These are phyloP conservation scores for Mortierella sp. DNA, from an alignment of 371 early-diverging fungal species.

Conservation along the genomic window DNA sequence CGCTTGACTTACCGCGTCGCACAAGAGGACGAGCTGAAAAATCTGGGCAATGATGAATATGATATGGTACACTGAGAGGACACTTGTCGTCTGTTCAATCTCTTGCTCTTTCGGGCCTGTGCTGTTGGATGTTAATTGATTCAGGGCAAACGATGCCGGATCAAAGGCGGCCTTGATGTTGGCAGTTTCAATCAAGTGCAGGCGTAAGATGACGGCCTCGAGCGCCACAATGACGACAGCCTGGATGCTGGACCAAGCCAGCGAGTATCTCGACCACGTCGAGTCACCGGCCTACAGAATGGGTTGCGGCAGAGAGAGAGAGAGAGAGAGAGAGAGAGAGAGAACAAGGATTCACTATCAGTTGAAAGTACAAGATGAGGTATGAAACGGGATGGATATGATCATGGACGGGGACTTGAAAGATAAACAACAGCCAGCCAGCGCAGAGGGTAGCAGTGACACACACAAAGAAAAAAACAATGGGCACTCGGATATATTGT, in stretches of 20 bases:
- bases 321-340: background rate
- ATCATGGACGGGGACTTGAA: no score
- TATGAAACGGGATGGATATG: background rate
- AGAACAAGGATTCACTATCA: background rate
- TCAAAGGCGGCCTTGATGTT: constrained; percentile 31
- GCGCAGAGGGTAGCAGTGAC: background rate
- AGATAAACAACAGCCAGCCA: background rate
- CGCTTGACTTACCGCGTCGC: constrained; percentile 58
- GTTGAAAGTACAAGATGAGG: background rate
- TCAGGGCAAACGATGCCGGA: background rate
- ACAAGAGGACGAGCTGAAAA: constrained; percentile 60
- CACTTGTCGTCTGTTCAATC: constrained; percentile 32
- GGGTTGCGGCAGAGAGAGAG: background rate
- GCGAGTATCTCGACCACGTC: constrained; percentile 49
- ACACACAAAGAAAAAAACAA: background rate
- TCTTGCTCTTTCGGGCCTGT: background rate
- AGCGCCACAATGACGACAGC: constrained; percentile 49
- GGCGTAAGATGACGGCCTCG: constrained; percentile 49
- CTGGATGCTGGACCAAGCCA: constrained; percentile 57
- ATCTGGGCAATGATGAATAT: constrained; percentile 61
- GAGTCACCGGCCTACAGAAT: constrained; percentile 49
- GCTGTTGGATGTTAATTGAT: background rate
- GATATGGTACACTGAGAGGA: constrained; percentile 61
- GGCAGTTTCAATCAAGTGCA: constrained; percentile 29
- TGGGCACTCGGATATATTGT: constrained; percentile 14